phyloP scores from a whole-genome alignment of 2,329 filamentous ascomycete species.

The Fusarium virguliforme region DNA sequence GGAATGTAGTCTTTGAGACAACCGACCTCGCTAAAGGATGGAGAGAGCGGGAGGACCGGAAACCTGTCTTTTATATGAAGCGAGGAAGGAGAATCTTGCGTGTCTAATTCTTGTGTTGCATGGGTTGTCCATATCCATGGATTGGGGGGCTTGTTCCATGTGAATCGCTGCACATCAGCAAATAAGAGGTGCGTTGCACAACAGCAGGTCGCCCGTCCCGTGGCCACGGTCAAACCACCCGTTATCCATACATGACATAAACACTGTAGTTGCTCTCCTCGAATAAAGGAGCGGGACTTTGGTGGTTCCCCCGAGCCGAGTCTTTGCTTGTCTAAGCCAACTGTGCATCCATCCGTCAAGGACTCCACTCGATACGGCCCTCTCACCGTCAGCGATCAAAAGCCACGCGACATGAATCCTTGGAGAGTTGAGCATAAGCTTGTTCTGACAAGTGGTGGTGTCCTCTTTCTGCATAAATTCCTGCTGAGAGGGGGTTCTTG shows the following conservation, averaged over 20 bases:
- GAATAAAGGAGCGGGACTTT: neutral
- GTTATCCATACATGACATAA: neutral
- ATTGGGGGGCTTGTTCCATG: neutral
- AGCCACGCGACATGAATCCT: conserved; percentile 11
- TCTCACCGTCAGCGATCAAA: conserved; percentile 13
- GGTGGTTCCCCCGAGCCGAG: neutral
- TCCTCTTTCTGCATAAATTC: neutral
- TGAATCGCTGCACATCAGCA: conserved; percentile 1
- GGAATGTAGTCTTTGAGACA: conserved; percentile 35
- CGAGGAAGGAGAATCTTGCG: conserved; percentile 16
- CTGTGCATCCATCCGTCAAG: neutral
- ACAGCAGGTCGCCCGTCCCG: neutral
- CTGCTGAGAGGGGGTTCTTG: conserved; percentile 15
- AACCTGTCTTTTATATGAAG: conserved; percentile 21
- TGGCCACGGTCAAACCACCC: conserved; percentile 3
- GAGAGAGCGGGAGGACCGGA: conserved; percentile 18
- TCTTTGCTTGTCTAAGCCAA: conserved; percentile 7
- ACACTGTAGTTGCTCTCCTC: conserved; percentile 3
- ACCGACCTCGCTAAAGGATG: conserved; percentile 35
- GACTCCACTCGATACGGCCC: conserved; percentile 18
- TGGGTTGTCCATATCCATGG: neutral
- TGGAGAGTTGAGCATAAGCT: conserved; percentile 2
- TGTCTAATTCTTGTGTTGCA: neutral
- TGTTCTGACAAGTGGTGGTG: neutral
- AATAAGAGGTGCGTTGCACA: conserved; percentile 2